These are phyloP conservation scores for Globisporangium orthogonon DNA, from an alignment of 352 stramenopile genomes.

Conservation along the genomic window DNA sequence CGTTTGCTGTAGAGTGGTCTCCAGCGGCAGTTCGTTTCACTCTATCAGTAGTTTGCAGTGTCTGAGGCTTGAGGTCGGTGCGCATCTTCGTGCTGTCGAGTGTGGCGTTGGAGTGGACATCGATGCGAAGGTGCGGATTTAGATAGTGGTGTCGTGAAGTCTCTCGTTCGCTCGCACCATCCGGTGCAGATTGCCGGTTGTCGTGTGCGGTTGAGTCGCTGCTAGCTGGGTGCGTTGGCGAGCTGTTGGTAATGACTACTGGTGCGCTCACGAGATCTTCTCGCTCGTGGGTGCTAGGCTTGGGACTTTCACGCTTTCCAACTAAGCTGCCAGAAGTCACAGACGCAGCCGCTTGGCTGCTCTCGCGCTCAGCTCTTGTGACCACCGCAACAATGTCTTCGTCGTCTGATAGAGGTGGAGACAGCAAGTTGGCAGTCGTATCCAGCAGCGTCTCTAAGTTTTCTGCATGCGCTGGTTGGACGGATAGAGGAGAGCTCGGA, in stretches of 20 bases:
- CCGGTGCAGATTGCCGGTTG: background rate
- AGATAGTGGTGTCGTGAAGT: background rate
- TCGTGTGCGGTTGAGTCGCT: background rate
- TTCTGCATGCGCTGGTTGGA: background rate
- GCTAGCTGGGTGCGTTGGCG: too few species aligned
- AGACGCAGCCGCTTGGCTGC: background rate
- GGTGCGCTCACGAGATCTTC: background rate
- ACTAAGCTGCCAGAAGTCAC: too few species aligned
- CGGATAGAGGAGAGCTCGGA: conserved; percentile 9
- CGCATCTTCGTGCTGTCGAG: conserved; percentile 7
- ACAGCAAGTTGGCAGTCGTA: background rate
- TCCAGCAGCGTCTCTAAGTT: too few species aligned
- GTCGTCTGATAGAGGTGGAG: conserved; percentile 1
- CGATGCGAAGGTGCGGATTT: conserved; percentile 4
- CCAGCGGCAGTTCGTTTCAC: background rate
- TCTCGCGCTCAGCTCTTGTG: background rate
- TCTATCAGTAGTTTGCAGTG: conserved; percentile 5
- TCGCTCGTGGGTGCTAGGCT: too few species aligned
- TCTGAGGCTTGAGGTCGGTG: conserved; percentile 3
- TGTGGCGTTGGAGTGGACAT: conserved; percentile 6
- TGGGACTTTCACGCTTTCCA: too few species aligned
- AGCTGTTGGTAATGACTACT: too few species aligned
- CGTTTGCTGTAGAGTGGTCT: background rate
- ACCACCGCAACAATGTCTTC: conserved; percentile 8
- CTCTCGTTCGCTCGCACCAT: background rate